phyloP scores from a whole-genome alignment of 257 asterid genomes.

The Voacanga thouarsii region DNA sequence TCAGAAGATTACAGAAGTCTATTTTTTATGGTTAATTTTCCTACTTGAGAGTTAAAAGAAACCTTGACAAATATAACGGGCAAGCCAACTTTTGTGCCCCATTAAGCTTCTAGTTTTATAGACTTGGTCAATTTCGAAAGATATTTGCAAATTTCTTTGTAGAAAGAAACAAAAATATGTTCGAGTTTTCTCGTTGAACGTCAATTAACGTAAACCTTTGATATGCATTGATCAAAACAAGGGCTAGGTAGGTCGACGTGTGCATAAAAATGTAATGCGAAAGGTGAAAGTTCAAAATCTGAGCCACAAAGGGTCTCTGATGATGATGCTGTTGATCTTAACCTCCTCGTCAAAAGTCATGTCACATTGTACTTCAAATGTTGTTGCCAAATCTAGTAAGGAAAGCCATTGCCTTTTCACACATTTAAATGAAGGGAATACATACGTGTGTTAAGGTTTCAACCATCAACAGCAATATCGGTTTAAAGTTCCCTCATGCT shows the following conservation, averaged over 20 bases:
- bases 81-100: too few relatives aligned
- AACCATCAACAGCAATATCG: background rate
- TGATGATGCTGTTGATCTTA: background rate
- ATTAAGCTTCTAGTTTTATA: too few relatives aligned
- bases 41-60: too few relatives aligned
- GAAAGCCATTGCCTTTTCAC: conserved; percentile 10
- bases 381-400: conserved; percentile 14
- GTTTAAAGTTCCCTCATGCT: background rate
- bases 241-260: background rate
- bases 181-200: too few relatives aligned
- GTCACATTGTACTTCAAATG: conserved; percentile 17
- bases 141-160: too few relatives aligned
- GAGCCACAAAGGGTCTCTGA: background rate
- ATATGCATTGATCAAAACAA: background rate
- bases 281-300: background rate
- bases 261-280: background rate
- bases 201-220: too few relatives aligned
- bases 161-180: too few relatives aligned
- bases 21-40: too few relatives aligned
- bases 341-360: conserved; percentile 18
- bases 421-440: conserved; percentile 9
- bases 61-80: too few relatives aligned
- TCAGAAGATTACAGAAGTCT: too few relatives aligned
- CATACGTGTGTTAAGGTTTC: background rate
- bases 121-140: too few relatives aligned